Percentiles rank a stretch among this genome's conserved stretches.
Evolutionary conservation across 805 yeast genomes (phyloP).

Genomic region (Barnettozyma populi): DNA sequence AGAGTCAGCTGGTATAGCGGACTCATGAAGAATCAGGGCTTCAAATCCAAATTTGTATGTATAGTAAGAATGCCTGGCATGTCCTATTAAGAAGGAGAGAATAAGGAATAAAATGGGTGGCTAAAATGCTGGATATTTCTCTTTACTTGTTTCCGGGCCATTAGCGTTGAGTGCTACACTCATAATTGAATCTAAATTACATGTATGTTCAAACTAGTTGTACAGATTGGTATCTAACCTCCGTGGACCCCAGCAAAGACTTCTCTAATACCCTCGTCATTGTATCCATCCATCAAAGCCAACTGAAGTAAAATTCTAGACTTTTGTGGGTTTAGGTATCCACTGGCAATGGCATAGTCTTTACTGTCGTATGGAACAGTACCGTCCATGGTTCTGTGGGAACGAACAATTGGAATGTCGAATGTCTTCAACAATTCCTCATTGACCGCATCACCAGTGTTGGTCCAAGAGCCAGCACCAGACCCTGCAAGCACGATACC

Average conservation of each 20-base stretch:
- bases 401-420: constrained; percentile 49
- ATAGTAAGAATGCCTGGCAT: too few relatives aligned
- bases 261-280: constrained; percentile 28
- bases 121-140: too few relatives aligned
- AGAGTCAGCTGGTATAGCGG: too few relatives aligned
- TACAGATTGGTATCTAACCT: constrained; percentile 16
- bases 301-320: constrained; percentile 53
- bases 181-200: too few relatives aligned
- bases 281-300: constrained; percentile 36
- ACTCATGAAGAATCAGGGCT: too few relatives aligned
- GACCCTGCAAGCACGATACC: constrained; percentile 62
- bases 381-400: constrained; percentile 63
- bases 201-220: too few relatives aligned
- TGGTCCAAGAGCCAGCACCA: constrained; percentile 56
- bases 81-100: too few relatives aligned
- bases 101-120: too few relatives aligned
- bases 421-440: constrained; percentile 30
- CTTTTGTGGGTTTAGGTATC: constrained; percentile 61
- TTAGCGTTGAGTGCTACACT: too few relatives aligned
- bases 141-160: too few relatives aligned
- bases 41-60: too few relatives aligned
- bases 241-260: constrained; percentile 38
- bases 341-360: constrained; percentile 46
- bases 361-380: constrained; percentile 50
- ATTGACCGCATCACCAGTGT: constrained; percentile 41